Evolutionary conservation across 768 basidiomycete genomes (phyloP).

Genomic region (Phlegmacium glaucopus): DNA sequence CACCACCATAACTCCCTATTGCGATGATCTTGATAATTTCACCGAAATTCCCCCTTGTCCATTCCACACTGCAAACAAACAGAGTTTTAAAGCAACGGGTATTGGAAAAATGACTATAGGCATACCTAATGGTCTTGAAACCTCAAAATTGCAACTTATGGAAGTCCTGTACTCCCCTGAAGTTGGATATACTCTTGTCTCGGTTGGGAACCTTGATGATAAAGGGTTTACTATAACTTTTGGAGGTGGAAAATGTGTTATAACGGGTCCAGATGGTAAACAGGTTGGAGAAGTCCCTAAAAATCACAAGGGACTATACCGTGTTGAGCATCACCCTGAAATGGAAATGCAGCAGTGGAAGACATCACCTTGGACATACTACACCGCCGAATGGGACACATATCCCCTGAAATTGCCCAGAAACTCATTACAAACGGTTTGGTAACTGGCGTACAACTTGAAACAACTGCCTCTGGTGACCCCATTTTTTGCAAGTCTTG

Average conservation of each 20-base stretch:
- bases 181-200: too few relatives aligned
- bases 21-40: conserved; percentile 19
- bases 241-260: conserved; percentile 22
- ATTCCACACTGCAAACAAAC: conserved; percentile 28
- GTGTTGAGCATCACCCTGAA: conserved; percentile 17
- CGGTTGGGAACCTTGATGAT: too few relatives aligned
- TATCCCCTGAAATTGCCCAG: too few relatives aligned
- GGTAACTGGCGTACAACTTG: conserved; percentile 15
- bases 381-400: conserved; percentile 29
- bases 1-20: conserved; percentile 25
- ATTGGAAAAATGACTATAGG: conserved; percentile 26
- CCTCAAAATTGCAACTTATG: conserved; percentile 20
- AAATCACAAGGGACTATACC: conserved; percentile 21
- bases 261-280: conserved; percentile 12
- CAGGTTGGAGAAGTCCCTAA: conserved; percentile 19
- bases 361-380: conserved; percentile 22
- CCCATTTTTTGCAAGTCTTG: conserved; percentile 39
- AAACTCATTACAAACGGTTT: conserved; percentile 20
- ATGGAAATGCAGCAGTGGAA: conserved; percentile 16
- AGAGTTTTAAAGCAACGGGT: conserved; percentile 25
- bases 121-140: conserved; percentile 27
- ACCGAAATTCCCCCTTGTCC: conserved; percentile 17
- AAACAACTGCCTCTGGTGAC: neutral
- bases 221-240: conserved; percentile 38
- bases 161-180: too few relatives aligned